Evolutionary conservation across 2,329 filamentous ascomycete species (phyloP).

Genomic region (Calonectria honghensis): DNA sequence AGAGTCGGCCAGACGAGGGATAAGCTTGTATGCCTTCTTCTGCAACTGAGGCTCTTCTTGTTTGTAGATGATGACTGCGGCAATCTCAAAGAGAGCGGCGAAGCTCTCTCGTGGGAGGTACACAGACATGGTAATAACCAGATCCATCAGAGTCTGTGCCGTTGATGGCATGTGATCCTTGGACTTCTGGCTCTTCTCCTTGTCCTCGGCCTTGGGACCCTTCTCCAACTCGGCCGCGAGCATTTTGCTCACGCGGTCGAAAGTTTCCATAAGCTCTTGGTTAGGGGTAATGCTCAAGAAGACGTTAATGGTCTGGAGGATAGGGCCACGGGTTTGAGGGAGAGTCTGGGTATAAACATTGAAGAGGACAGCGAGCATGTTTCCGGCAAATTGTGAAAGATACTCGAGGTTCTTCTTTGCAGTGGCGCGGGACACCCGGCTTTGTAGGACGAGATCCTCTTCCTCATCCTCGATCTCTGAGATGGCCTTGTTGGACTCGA

Average conservation of each 20-base stretch:
- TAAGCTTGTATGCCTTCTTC: constrained; percentile 99
- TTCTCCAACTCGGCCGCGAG: constrained; percentile 82
- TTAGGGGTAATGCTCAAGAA: constrained; percentile 91
- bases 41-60: constrained; percentile 92
- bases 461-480: constrained; percentile 79
- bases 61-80: constrained; percentile 86
- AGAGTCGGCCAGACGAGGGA: constrained; percentile 90
- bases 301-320: constrained; percentile 95
- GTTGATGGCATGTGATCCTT: constrained; percentile 90
- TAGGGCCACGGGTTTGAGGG: constrained; percentile 91
- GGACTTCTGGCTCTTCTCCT: constrained; percentile 77
- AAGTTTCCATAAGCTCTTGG: constrained; percentile 89
- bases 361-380: constrained; percentile 96
- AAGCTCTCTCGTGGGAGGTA: constrained; percentile 94
- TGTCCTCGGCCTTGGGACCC: constrained; percentile 72
- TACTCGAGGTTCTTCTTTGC: constrained; percentile 89
- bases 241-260: constrained; percentile 89
- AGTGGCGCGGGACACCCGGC: constrained; percentile 83
- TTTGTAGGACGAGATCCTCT: constrained; percentile 85
- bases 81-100: constrained; percentile 88
- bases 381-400: constrained; percentile 86
- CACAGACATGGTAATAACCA: constrained; percentile 96
- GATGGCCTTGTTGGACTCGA: constrained; percentile 93
- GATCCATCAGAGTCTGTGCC: constrained; percentile 95
- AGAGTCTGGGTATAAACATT: constrained; percentile 99